Percentiles rank a stretch among this genome's conserved stretches.
These are phyloP conservation scores for Saturnispora mendoncae DNA, from an alignment of 805 yeast species.

Conservation along the genomic window DNA sequence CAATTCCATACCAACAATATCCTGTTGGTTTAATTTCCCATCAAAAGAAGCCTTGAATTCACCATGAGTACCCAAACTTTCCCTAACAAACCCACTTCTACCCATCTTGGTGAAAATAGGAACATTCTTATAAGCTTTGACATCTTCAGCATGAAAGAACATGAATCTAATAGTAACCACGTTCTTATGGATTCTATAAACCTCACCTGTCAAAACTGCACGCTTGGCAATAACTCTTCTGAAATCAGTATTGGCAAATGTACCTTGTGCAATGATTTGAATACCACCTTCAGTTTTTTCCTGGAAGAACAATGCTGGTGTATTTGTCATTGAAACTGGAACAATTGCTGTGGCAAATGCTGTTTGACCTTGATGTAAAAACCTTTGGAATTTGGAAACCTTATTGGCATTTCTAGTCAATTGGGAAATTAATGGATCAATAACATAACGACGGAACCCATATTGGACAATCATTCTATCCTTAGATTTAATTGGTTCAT, in stretches of 20 bases:
- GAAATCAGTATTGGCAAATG: slow-evolving; percentile 80
- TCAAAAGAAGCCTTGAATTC: slow-evolving; percentile 94
- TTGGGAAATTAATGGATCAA: slow-evolving; percentile 77
- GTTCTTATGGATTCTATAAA: slow-evolving; percentile 87
- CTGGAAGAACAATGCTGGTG: slow-evolving; percentile 80
- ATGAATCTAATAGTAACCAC: slow-evolving; percentile 91
- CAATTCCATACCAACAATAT: slow-evolving; percentile 85
- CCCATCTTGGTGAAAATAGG: slow-evolving; percentile 92
- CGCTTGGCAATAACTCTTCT: slow-evolving; percentile 81
- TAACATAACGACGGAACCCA: slow-evolving; percentile 82
- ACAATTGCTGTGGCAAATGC: slow-evolving; percentile 81
- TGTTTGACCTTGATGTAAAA: slow-evolving; percentile 65
- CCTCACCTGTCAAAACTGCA: slow-evolving; percentile 85
- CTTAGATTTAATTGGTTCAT: slow-evolving; percentile 76
- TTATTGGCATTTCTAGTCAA: slow-evolving; percentile 70
- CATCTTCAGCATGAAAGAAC: slow-evolving; percentile 91
- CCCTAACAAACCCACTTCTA: slow-evolving; percentile 89
- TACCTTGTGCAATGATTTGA: slow-evolving; percentile 74
- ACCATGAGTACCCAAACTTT: slow-evolving; percentile 96
- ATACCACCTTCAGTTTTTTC: slow-evolving; percentile 37
- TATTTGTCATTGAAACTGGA: slow-evolving; percentile 74
- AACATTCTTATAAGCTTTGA: slow-evolving; percentile 79
- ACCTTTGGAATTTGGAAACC: slow-evolving; percentile 80
- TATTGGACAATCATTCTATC: slow-evolving; percentile 79
- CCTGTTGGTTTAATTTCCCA: slow-evolving; percentile 83